Percentiles rank a stretch among this genome's conserved stretches.
Evolutionary conservation across 805 yeast species (phyloP).

Genomic region (Jamesozyma piceae): DNA sequence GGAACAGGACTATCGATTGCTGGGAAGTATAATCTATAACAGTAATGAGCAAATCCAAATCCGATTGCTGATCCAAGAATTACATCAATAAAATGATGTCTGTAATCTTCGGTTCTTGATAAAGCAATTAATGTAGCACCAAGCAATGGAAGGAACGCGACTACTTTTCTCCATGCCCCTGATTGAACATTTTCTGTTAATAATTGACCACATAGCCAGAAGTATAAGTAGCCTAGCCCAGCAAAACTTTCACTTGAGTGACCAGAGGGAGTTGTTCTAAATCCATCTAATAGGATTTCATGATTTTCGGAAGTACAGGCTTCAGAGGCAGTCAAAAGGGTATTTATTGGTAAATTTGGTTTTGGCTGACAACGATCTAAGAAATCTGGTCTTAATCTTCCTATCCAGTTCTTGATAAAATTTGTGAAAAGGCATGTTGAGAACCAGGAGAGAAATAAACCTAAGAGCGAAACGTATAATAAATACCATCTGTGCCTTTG

Average conservation of each 20-base stretch:
- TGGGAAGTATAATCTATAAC: slow-evolving; percentile 36
- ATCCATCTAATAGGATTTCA: slow-evolving; percentile 50
- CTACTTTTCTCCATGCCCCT: slow-evolving; percentile 56
- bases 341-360: slow-evolving; percentile 44
- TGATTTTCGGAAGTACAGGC: slow-evolving; percentile 50
- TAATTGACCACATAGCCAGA: slow-evolving; percentile 65
- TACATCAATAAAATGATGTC: slow-evolving; percentile 88
- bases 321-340: slow-evolving; percentile 50
- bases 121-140: slow-evolving; percentile 72
- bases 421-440: slow-evolving; percentile 60
- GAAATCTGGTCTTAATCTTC: slow-evolving; percentile 89
- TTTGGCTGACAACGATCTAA: slow-evolving; percentile 74
- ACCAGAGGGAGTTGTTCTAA: slow-evolving; percentile 76
- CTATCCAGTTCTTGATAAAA: slow-evolving; percentile 71
- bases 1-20: slow-evolving; percentile 26
- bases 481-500: slow-evolving; percentile 50
- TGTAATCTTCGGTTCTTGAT: slow-evolving; percentile 81
- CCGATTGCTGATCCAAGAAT: slow-evolving; percentile 68
- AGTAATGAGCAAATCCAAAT: slow-evolving; percentile 39
- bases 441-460: slow-evolving; percentile 51
- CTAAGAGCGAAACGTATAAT: slow-evolving; percentile 55
- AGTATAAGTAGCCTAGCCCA: slow-evolving; percentile 50
- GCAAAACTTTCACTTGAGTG: slow-evolving; percentile 67
- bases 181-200: slow-evolving; percentile 37
- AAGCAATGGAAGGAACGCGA: slow-evolving; percentile 47